These are phyloP conservation scores for Suillus discolor DNA, from an alignment of 768 basidiomycete species.

Conservation along the genomic window DNA sequence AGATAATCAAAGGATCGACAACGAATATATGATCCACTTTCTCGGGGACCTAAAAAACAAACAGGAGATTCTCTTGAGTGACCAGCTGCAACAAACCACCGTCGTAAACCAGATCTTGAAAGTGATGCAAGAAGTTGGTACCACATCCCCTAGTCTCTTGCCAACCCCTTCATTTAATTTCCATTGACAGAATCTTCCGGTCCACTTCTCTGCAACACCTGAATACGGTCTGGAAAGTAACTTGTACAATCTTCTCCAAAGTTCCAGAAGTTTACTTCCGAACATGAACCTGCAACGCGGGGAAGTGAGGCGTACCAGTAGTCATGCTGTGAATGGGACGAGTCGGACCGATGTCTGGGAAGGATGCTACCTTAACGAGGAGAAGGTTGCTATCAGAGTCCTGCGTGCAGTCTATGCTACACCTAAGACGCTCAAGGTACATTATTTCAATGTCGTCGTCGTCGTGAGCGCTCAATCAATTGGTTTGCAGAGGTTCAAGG, in stretches of 20 bases:
- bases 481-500: slow-evolving; percentile 44
- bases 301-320: slow-evolving; percentile 54
- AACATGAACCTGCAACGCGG: slow-evolving; percentile 53
- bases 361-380: slow-evolving; percentile 53
- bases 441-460: background rate
- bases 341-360: slow-evolving; percentile 58
- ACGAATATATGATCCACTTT: slow-evolving; percentile 42
- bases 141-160: background rate
- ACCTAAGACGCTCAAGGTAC: slow-evolving; percentile 46
- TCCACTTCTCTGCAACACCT: slow-evolving; percentile 13
- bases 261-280: slow-evolving; percentile 49
- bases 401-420: slow-evolving; percentile 52
- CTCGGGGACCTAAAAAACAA: slow-evolving; percentile 47
- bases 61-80: slow-evolving; percentile 37
- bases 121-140: slow-evolving; percentile 50
- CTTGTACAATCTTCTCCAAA: slow-evolving; percentile 50
- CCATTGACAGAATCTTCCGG: slow-evolving; percentile 28
- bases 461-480: background rate
- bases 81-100: slow-evolving; percentile 34
- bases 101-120: slow-evolving; percentile 46
- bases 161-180: background rate
- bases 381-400: slow-evolving; percentile 60
- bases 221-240: slow-evolving; percentile 50
- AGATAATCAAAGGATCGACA: slow-evolving; percentile 42
- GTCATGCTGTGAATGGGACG: slow-evolving; percentile 53